Evolutionary conservation across 345 rosid species (phyloP).

Genomic region (Pelargonium nanum): DNA sequence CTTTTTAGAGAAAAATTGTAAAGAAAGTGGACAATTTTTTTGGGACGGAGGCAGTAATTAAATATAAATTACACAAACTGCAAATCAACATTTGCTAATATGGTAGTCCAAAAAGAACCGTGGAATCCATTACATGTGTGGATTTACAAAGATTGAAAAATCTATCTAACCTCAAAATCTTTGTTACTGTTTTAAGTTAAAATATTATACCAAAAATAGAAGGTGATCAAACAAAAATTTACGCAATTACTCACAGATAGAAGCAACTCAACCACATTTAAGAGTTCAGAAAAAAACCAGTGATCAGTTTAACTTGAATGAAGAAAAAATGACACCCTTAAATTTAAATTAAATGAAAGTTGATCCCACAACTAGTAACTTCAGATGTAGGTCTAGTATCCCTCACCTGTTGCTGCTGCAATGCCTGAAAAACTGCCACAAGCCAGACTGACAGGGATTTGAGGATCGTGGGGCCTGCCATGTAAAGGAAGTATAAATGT

Average conservation of each 20-base stretch:
- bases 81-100: too few species aligned
- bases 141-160: too few species aligned
- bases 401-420: conserved; percentile 92
- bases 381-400: background rate
- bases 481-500: background rate
- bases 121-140: too few species aligned
- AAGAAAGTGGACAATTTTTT: too few species aligned
- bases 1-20: too few species aligned
- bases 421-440: conserved; percentile 97
- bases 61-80: too few species aligned
- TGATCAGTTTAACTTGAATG: background rate
- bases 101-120: too few species aligned
- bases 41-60: too few species aligned
- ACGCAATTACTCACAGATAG: background rate
- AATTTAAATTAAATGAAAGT: background rate
- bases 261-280: background rate
- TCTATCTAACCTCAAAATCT: background rate
- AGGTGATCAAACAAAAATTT: background rate
- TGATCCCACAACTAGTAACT: background rate
- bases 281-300: background rate
- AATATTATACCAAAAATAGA: too few species aligned
- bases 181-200: background rate
- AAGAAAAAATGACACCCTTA: background rate
- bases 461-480: conserved; percentile 71
- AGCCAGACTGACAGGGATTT: conserved; percentile 58